A percentile compares a stretch with the other conserved stretches of the same genome.
These are phyloP conservation scores for Endogone sp. DNA, from an alignment of 192 early-diverging fungal species.

Conservation along the genomic window DNA sequence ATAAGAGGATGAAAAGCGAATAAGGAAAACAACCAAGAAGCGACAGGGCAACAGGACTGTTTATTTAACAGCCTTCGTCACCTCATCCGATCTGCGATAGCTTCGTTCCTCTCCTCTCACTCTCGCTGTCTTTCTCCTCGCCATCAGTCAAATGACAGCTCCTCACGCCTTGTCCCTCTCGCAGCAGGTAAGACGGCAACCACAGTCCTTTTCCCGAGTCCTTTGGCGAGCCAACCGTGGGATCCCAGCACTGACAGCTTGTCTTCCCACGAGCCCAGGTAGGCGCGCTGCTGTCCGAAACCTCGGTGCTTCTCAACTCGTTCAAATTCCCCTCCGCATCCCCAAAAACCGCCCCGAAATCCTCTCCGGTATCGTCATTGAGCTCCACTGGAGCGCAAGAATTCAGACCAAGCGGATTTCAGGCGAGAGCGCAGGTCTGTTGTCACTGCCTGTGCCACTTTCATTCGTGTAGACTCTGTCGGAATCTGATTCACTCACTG, in stretches of 20 bases:
- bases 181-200: constrained; percentile 12
- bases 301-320: constrained; percentile 14
- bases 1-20: background rate
- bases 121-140: too few species aligned
- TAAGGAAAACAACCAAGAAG: background rate
- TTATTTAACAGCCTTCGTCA: background rate
- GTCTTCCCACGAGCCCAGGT: background rate
- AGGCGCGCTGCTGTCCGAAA: constrained; percentile 8
- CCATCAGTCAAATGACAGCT: constrained; percentile 12
- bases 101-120: too few species aligned
- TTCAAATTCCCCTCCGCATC: constrained; percentile 17
- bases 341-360: constrained; percentile 2
- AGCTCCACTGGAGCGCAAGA: background rate
- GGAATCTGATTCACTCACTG: background rate
- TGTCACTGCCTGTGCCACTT: background rate
- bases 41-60: background rate
- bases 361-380: background rate
- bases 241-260: background rate
- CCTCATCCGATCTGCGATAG: background rate
- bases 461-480: background rate
- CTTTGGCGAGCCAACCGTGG: background rate
- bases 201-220: background rate
- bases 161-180: constrained; percentile 7
- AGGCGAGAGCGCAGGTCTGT: constrained; percentile 5
- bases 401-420: background rate